Base-by-base conservation (phyloP, 345 rosid species). In the Citrus inodora region DNA sequence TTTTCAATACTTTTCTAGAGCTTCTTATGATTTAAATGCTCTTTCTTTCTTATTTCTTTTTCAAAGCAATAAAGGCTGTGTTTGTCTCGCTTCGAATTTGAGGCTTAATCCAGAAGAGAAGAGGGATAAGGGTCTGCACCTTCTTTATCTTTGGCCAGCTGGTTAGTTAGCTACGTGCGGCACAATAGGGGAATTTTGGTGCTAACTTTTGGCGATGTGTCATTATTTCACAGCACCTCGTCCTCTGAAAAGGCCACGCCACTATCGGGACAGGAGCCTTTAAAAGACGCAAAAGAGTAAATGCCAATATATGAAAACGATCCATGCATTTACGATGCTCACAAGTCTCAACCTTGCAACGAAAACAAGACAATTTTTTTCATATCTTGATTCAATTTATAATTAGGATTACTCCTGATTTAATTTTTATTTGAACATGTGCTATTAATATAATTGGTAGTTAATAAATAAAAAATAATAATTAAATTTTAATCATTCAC, bases 331-430 rank as follows among this genome's bases (percentile, higher is more conserved):
- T 25, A 25, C 28, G n/a, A n/a, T n/a, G 25, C 27, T 9, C 16
- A 9, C 16, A 42, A 16, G 2, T 4, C 33, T 61, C 32, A 1
- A 4, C 33, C 17, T 65, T 65, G 0, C 69, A 32, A 4, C 2
- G n/a, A 35, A 32, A 65, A 32, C 33, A 2, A 14, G 24, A 16
- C 25, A 32, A 65, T 7, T 16, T 17, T 53, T 53, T 19, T 53
- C 56, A 51, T 51, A 14, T 13, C 16, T 1, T 17, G 22, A 53
- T 4, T 53, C 7, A 53, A 53, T 46, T 46, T 46, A 46, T 32
- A 30, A 30, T 30, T 0, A 30, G 32, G 0, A 3, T 30, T 0
- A 0, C 0, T 30, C 2, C 0, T 0, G 32, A 30, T 30, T 0
- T 30, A 0, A 30, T 3, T 30, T 30, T 30, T 30, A 30, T 30